Evolutionary conservation across 768 basidiomycete genomes (phyloP).

Genomic region (Trametes elegans): DNA sequence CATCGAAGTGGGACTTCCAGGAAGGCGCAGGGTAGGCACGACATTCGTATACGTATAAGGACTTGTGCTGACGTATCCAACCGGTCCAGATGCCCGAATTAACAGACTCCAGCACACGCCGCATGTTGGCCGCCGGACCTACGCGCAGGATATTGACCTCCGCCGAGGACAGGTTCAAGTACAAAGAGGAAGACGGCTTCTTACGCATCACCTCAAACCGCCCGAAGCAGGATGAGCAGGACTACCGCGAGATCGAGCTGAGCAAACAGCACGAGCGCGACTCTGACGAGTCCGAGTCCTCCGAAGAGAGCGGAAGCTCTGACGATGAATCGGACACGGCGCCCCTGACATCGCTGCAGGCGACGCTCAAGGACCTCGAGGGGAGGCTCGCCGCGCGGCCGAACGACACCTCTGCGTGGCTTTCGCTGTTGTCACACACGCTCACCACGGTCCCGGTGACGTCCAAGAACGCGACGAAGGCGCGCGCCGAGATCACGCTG

Average conservation of each 20-base stretch:
- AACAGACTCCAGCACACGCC: slow-evolving; percentile 54
- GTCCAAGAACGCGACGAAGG: slow-evolving; percentile 67
- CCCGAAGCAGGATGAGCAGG: slow-evolving; percentile 33
- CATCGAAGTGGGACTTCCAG: slow-evolving; percentile 52
- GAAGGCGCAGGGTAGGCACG: slow-evolving; percentile 35
- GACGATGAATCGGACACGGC: slow-evolving; percentile 28
- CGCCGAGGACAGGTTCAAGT: slow-evolving; percentile 38
- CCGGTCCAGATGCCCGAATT: slow-evolving; percentile 44
- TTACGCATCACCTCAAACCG: slow-evolving; percentile 51
- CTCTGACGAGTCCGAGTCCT: slow-evolving; percentile 37
- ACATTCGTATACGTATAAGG: background rate
- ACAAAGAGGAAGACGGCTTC: slow-evolving; percentile 67
- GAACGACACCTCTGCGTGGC: slow-evolving; percentile 56
- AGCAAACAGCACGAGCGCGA: slow-evolving; percentile 25
- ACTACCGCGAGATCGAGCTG: slow-evolving; percentile 51
- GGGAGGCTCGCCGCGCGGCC: slow-evolving; percentile 50
- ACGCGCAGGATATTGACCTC: slow-evolving; percentile 46
- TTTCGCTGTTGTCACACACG: slow-evolving; percentile 59
- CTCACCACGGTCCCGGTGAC: slow-evolving; percentile 57
- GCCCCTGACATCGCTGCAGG: slow-evolving; percentile 45
- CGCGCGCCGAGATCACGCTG: slow-evolving; percentile 68
- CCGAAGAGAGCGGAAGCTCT: slow-evolving; percentile 24
- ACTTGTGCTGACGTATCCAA: background rate
- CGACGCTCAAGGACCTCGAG: slow-evolving; percentile 58
- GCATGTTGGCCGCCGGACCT: slow-evolving; percentile 52